phyloP scores from a whole-genome alignment of 2,329 filamentous ascomycete species.

The Fusarium napiforme region DNA sequence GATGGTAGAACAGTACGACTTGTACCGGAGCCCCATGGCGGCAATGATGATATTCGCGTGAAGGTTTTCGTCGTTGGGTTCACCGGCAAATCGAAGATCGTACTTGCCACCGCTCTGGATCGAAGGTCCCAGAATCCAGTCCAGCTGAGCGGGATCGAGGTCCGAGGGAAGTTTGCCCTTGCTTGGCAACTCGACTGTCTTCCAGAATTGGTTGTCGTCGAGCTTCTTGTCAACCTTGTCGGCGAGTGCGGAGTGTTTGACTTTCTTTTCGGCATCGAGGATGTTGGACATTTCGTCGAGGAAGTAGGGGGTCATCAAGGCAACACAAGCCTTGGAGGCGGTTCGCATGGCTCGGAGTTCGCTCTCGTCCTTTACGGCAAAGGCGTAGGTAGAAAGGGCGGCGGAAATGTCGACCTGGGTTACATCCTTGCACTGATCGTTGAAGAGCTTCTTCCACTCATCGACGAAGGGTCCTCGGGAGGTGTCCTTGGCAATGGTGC shows the following conservation, averaged over 20 bases:
- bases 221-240: constrained; percentile 91
- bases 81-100: constrained; percentile 82
- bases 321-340: constrained; percentile 92
- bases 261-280: constrained; percentile 95
- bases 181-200: constrained; percentile 75
- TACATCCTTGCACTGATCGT: constrained; percentile 82
- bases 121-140: constrained; percentile 91
- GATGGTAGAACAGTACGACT: constrained; percentile 93
- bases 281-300: constrained; percentile 98
- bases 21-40: constrained; percentile 91
- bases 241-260: constrained; percentile 88
- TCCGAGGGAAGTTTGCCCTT: constrained; percentile 83
- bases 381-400: constrained; percentile 83
- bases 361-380: constrained; percentile 94
- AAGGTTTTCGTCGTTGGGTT: constrained; percentile 83
- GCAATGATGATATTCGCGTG: constrained; percentile 95
- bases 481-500: constrained; percentile 84
- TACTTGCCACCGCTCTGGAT: constrained; percentile 97
- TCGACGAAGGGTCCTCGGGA: constrained; percentile 91
- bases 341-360: constrained; percentile 95
- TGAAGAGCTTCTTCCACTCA: constrained; percentile 90
- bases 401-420: constrained; percentile 88
- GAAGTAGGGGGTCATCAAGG: constrained; percentile 95
- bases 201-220: constrained; percentile 94
- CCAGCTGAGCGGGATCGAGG: constrained; percentile 87